Percentiles rank a stretch among this genome's conserved stretches.
These are phyloP conservation scores for Cercospora zeina DNA, from an alignment of 2,329 filamentous ascomycete genomes.

Conservation along the genomic window DNA sequence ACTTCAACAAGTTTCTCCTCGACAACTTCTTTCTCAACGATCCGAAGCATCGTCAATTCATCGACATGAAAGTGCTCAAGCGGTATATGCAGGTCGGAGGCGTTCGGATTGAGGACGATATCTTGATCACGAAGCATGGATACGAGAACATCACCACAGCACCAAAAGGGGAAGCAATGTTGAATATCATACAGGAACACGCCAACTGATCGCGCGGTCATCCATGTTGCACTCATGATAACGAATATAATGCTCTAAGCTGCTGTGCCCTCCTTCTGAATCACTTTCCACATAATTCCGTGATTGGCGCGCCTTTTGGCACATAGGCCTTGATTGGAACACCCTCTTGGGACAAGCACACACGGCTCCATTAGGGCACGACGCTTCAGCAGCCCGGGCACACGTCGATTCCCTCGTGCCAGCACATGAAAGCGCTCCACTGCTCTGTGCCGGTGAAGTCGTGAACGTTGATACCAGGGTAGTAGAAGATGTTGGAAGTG, in stretches of 20 bases:
- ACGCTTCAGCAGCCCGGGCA: neutral
- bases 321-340: neutral
- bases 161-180: constrained; percentile 55
- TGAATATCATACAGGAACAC: constrained; percentile 31
- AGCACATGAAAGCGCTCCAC: constrained; percentile 1
- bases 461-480: neutral
- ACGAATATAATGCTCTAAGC: neutral
- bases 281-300: neutral
- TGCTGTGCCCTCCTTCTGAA: neutral
- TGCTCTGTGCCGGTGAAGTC: neutral
- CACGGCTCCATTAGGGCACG: neutral
- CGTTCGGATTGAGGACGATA: constrained; percentile 85
- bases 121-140: constrained; percentile 75
- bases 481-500: constrained; percentile 1
- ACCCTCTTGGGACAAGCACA: neutral
- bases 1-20: constrained; percentile 73
- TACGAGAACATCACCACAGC: constrained; percentile 81
- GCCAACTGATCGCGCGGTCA: constrained; percentile 9
- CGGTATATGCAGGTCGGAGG: constrained; percentile 77
- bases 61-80: constrained; percentile 65
- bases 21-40: constrained; percentile 64
- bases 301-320: neutral
- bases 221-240: neutral
- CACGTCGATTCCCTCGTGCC: neutral
- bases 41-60: constrained; percentile 60